Evolutionary conservation across 352 stramenopile species (phyloP).

Genomic region (Globisporangium radiosum): DNA sequence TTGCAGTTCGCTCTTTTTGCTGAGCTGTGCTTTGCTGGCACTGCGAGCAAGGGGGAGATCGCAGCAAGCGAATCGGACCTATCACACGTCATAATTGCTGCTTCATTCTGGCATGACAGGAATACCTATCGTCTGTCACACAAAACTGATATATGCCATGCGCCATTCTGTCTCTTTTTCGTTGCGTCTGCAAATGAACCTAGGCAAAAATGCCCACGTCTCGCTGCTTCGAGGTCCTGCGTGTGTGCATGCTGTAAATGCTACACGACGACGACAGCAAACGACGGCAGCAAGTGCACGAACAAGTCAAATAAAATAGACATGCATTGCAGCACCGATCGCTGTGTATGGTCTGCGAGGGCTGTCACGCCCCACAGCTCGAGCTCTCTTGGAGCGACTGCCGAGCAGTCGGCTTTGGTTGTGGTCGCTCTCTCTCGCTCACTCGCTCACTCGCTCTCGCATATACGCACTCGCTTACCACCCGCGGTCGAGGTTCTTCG

Average conservation of each 20-base stretch:
- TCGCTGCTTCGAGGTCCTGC: not conserved
- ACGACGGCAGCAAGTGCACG: too few species aligned
- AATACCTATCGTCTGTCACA: too few species aligned
- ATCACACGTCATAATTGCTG: too few species aligned
- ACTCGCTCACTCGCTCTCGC: not conserved
- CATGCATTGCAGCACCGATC: slow-evolving; percentile 7
- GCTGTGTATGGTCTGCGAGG: too few species aligned
- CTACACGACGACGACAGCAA: not conserved
- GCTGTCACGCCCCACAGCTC: too few species aligned
- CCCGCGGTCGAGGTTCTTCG: slow-evolving; percentile 54
- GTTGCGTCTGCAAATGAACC: too few species aligned
- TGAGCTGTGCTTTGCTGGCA: slow-evolving; percentile 22
- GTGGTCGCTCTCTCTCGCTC: not conserved
- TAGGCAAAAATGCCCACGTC: too few species aligned
- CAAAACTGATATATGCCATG: too few species aligned
- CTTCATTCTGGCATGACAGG: too few species aligned
- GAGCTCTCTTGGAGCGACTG: too few species aligned
- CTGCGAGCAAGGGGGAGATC: not conserved
- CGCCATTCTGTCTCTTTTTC: too few species aligned
- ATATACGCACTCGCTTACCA: slow-evolving; percentile 31
- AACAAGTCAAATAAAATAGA: slow-evolving; percentile 11
- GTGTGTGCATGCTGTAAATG: not conserved
- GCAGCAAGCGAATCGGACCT: not conserved
- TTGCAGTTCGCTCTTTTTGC: not conserved
- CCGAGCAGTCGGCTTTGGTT: not conserved